Conservation (phyloP, 371 early-diverging fungal genomes). For the Mortierella sp. region DNA sequence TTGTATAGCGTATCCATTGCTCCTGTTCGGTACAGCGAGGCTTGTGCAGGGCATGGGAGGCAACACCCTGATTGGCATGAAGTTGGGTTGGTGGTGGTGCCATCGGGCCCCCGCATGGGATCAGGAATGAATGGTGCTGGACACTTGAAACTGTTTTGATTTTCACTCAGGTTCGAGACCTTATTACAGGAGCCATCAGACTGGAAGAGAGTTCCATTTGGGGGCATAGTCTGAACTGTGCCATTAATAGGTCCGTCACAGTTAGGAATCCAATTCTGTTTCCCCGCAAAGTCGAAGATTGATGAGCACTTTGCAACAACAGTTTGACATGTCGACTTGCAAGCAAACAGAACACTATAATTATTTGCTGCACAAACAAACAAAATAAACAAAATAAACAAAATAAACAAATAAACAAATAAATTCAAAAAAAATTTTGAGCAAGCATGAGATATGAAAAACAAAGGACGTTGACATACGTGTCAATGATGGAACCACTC, state of each 20-base stretch:
- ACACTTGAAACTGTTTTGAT: conserved; percentile 16
- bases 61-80: conserved; percentile 41
- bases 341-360: conserved; percentile 57
- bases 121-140: conserved; percentile 30
- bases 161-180: not conserved
- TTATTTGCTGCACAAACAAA: conserved; percentile 27
- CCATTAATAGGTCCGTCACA: conserved; percentile 56
- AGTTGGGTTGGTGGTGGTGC: conserved; percentile 12
- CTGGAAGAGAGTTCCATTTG: conserved; percentile 47
- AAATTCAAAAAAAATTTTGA: not conserved
- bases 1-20: conserved; percentile 61
- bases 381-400: too few species aligned
- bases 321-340: conserved; percentile 64
- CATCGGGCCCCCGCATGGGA: conserved; percentile 15
- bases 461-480: not conserved
- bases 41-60: conserved; percentile 40
- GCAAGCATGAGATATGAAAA: too few species aligned
- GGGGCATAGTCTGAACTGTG: conserved; percentile 29
- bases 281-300: conserved; percentile 20
- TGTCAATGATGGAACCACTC: conserved; percentile 3
- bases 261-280: conserved; percentile 56
- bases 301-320: conserved; percentile 53
- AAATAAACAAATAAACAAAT: too few species aligned
- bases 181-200: conserved; percentile 56
- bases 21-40: conserved; percentile 59